Percentiles rank a stretch among this genome's conserved stretches.
Evolutionary conservation across 1,139 yeast species (phyloP).

Genomic region (Debaryomycetaceae sp.): DNA sequence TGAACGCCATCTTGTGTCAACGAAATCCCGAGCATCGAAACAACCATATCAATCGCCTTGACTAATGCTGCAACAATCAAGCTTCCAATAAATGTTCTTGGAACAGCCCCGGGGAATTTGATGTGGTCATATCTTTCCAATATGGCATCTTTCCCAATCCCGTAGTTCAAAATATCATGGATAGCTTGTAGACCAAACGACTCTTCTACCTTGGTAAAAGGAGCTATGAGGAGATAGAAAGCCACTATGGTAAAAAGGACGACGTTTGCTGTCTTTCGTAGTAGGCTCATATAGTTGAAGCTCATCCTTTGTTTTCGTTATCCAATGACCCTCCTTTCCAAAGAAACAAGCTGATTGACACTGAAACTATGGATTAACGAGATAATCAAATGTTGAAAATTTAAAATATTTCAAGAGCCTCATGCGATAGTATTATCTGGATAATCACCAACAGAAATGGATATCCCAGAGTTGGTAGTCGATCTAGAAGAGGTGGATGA

Average conservation of each 20-base stretch:
- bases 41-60: constrained; percentile 25
- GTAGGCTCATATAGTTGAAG: constrained; percentile 4
- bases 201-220: constrained; percentile 92
- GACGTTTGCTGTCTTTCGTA: constrained; percentile 21
- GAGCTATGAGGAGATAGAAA: constrained; percentile 54
- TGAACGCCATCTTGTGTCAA: constrained; percentile 25
- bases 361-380: neutral
- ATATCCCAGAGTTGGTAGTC: constrained; percentile 52
- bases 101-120: constrained; percentile 84
- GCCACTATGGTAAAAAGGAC: constrained; percentile 28
- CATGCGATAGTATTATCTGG: too few relatives aligned
- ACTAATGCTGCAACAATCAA: constrained; percentile 44
- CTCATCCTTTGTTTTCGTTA: constrained; percentile 7
- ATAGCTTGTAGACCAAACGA: constrained; percentile 89
- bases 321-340: neutral
- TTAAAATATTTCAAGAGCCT: neutral
- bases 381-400: neutral
- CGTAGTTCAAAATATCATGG: constrained; percentile 73
- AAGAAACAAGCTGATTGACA: too few relatives aligned
- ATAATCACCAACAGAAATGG: constrained; percentile 15
- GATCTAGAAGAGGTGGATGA: constrained; percentile 17
- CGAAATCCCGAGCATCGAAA: constrained; percentile 15
- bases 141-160: constrained; percentile 41
- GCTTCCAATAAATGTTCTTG: constrained; percentile 82
- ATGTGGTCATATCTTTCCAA: constrained; percentile 61